Conservation (phyloP, 805 yeast genomes). For the Spathaspora sp. region DNA sequence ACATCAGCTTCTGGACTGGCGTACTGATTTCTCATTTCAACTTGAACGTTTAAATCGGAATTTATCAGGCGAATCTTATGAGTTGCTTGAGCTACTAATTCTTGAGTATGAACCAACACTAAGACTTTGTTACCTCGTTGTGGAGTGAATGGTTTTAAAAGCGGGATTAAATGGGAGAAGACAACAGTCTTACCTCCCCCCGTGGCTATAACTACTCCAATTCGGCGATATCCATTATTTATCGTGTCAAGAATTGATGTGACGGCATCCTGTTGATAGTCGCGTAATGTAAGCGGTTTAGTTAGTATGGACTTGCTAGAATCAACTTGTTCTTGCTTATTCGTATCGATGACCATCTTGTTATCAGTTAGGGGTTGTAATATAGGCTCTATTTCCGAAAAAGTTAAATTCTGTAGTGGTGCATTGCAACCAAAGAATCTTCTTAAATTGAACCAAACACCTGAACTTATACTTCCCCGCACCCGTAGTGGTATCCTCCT, state of each 20-base stretch:
- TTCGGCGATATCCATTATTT: conserved; percentile 43
- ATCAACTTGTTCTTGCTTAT: neutral
- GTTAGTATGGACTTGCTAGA: neutral
- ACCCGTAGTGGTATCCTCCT: neutral
- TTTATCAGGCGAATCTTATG: conserved; percentile 40
- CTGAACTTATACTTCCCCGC: neutral
- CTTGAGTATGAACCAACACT: conserved; percentile 78
- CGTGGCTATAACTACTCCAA: conserved; percentile 85
- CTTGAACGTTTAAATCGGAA: conserved; percentile 51
- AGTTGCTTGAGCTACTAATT: conserved; percentile 70
- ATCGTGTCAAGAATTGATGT: conserved; percentile 49
- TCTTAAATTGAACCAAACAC: neutral
- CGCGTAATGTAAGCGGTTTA: conserved; percentile 19
- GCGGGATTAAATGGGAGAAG: conserved; percentile 55
- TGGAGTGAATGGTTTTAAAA: conserved; percentile 27
- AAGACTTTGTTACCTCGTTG: conserved; percentile 39
- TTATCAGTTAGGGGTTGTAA: too few relatives aligned
- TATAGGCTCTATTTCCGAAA: neutral
- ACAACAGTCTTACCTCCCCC: conserved; percentile 94
- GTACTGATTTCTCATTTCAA: conserved; percentile 63
- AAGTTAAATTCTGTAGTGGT: neutral
- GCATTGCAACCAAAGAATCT: neutral
- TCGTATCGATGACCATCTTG: neutral
- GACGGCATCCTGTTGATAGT: conserved; percentile 73
- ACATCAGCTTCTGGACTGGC: conserved; percentile 54